These are phyloP conservation scores for Fonsecaea nubica DNA, from an alignment of 2,329 filamentous ascomycete genomes.

Conservation along the genomic window DNA sequence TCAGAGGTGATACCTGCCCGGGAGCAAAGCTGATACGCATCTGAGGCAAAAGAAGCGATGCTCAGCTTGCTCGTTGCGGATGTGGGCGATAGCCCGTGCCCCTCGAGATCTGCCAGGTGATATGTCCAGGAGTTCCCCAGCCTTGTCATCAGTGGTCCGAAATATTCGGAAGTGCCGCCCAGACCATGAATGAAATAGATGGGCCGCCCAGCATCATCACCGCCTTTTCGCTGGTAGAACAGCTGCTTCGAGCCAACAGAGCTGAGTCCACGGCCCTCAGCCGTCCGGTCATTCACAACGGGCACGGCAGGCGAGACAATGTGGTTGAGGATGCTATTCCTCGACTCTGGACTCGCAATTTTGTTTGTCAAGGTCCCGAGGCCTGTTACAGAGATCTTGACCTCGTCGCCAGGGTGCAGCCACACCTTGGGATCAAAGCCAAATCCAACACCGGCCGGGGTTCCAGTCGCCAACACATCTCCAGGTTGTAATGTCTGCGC, in stretches of 20 bases:
- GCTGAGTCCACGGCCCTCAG: constrained; percentile 46
- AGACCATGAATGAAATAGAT: constrained; percentile 64
- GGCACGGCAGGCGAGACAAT: constrained; percentile 34
- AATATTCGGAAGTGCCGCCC: constrained; percentile 56
- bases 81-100: constrained; percentile 62
- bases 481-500: constrained; percentile 60
- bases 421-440: constrained; percentile 52
- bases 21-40: constrained; percentile 52
- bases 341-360: constrained; percentile 43
- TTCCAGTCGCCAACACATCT: constrained; percentile 60
- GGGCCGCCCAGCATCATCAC: constrained; percentile 36
- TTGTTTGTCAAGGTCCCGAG: constrained; percentile 54
- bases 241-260: constrained; percentile 52
- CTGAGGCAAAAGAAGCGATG: constrained; percentile 53
- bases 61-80: constrained; percentile 52
- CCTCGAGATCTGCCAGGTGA: constrained; percentile 62
- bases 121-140: constrained; percentile 45
- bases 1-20: constrained; percentile 42
- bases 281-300: constrained; percentile 39
- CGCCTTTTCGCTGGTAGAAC: constrained; percentile 47
- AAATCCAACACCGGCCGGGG: constrained; percentile 50
- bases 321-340: constrained; percentile 35
- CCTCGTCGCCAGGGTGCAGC: constrained; percentile 48
- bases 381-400: constrained; percentile 50
- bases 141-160: constrained; percentile 52